Conservation (phyloP, 1,284 basidiomycete genomes). For the Heliocybe sulcata region DNA sequence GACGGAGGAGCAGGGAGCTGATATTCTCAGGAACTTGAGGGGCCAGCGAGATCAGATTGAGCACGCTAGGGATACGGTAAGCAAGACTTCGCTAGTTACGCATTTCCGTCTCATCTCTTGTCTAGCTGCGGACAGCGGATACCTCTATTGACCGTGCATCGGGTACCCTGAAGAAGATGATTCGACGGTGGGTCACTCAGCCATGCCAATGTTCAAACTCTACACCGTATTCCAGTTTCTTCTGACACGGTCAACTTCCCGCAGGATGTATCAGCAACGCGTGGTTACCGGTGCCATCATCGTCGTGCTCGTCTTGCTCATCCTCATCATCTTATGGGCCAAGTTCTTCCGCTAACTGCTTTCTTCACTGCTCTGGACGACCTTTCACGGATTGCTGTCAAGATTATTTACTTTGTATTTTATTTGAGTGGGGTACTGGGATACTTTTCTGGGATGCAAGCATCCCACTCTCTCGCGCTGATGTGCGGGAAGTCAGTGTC, state of each 20-base stretch:
- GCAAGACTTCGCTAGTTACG: constrained; percentile 16
- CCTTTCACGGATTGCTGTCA: neutral
- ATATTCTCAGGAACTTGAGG: constrained; percentile 83
- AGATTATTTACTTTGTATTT: neutral
- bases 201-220: constrained; percentile 5
- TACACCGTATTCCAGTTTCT: constrained; percentile 22
- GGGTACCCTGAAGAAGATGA: constrained; percentile 71
- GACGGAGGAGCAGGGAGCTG: constrained; percentile 93
- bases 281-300: constrained; percentile 67
- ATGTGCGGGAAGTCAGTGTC: no score
- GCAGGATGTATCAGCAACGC: constrained; percentile 79
- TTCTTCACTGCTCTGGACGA: neutral
- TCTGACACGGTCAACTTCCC: constrained; percentile 22
- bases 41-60: constrained; percentile 94
- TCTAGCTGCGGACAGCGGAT: constrained; percentile 63
- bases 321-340: constrained; percentile 65
- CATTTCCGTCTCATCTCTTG: constrained; percentile 7
- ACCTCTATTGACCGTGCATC: constrained; percentile 67
- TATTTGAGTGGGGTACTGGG: neutral
- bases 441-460: neutral
- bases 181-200: constrained; percentile 47
- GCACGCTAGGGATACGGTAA: constrained; percentile 83
- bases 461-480: no score
- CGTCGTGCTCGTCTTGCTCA: constrained; percentile 60
- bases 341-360: constrained; percentile 40